Evolutionary conservation across 2,329 filamentous ascomycete genomes (phyloP), one percentile per base, ranked within the genome.

Genomic region (Paracamarosporium sp.): DNA sequence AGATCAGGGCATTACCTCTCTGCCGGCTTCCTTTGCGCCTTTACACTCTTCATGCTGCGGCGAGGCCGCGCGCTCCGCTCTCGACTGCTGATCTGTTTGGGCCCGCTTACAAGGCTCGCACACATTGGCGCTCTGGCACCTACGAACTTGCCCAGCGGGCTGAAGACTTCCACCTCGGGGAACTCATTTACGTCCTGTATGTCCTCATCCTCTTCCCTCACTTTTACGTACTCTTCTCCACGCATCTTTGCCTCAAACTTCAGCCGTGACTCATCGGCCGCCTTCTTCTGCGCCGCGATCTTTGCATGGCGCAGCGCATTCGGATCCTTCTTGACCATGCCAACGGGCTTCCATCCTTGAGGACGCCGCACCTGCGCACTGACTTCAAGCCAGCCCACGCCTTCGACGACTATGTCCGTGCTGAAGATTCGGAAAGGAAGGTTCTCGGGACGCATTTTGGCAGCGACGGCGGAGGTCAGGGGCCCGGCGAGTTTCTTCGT

Each of bases 351-450:
- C 73, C 73, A 76, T 25, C 73, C 73, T 28, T 67, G 64, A 1
- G 68, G 68, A 0, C 69, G 71, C 1, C 94, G 86, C 9, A 96
- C 86, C 77, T 99, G 94, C 3, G 89, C 89, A 0, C 88, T 88
- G 38, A 99, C 76, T 77, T 99, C 95, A 2, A 99, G 85, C 91
- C 96, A 99, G 7, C 95, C 95, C 25, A 93, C 89, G 1, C 95
- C 93, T 74, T 98, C 94, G 48, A 99, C 88, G 13, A 99, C 80
- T 24, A 99, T 87, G 71, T 99, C 96, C 0, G 89, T 85, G 8
- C 90, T 87, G 59, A 95, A 83, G 2, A 98, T 87, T 13, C 86
- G 85, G 76, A 93, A 99, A 0, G 93, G 92, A 4, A 98, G 80
- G 15, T 82, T 80, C 1, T 91, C 87, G 0, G 90, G 83, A 55